Evolutionary conservation across 2,329 filamentous ascomycete species (phyloP), one percentile per base, ranked within the genome.

Genomic region (Ascosphaera apis): DNA sequence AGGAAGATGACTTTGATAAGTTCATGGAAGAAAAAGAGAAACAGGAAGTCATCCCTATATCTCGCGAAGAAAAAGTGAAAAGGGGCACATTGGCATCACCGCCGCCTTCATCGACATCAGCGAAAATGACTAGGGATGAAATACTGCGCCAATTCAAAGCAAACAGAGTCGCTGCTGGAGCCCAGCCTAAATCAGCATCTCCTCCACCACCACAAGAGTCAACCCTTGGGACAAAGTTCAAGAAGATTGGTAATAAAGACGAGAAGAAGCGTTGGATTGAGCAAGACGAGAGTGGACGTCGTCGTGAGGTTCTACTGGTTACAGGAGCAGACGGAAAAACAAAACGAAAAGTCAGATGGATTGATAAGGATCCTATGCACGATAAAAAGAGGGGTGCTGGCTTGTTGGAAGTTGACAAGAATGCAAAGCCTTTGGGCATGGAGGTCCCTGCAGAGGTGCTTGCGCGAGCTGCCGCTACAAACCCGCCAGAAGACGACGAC

Each of bases 341-440:
- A 36, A 76, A 74, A 51, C 60, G 66, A 41, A 74, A 72, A 48
- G 58, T 69, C 13, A 58, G 65, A 41, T 72, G 69, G 55, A 50
- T 64, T 33, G 54, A 53, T 45, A 55, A 50, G 37, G 6, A 32
- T 6, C 43, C 48, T 11, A 49, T 49, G 11, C 48, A 51, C 13
- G 45, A 53, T 31, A 38, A 46, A 21, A 43, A 47, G 15, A 40
- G 33, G 4, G 39, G 36, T 37, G 35, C 27, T 12, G 49, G 50
- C n/a, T 44, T 62, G 9, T 50, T 57, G 8, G 52, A 57, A 38
- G 56, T 59, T 9, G 48, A 61, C 36, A 61, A 63, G 40, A 51
- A 56, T 38, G 52, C 51, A 2, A 56, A 59, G 34, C 63, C 63
- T 2, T 53, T 68, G 38, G 63, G 62, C 1, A 62, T 63, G 53